These are phyloP conservation scores for Stylosanthes scabra DNA, from an alignment of 331 rosid species.

Conservation along the genomic window DNA sequence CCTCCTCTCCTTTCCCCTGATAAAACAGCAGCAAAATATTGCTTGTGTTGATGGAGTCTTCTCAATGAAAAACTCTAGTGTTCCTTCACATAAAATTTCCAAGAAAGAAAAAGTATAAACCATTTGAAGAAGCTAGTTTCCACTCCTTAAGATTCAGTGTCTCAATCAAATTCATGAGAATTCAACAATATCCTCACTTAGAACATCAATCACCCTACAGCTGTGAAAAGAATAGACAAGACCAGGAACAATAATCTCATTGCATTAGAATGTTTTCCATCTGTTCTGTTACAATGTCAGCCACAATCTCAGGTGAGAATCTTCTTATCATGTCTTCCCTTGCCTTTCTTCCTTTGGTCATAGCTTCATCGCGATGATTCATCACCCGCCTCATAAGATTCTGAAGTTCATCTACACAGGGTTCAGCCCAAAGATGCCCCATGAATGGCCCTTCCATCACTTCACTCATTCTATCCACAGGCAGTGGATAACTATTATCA, in stretches of 20 bases:
- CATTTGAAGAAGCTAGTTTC: conserved; percentile 2
- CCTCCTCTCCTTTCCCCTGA: background rate
- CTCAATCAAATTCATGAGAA: conserved; percentile 23
- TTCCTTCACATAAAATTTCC: background rate
- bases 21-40: conserved; percentile 22
- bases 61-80: conserved; percentile 26
- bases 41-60: conserved; percentile 22
- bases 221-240: conserved; percentile 2
- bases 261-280: conserved; percentile 46
- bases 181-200: conserved; percentile 20
- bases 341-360: conserved; percentile 61
- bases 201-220: conserved; percentile 33
- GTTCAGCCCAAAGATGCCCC: conserved; percentile 94
- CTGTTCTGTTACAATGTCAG: conserved; percentile 54
- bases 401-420: conserved; percentile 60
- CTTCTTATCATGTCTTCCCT: conserved; percentile 75
- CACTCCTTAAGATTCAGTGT: conserved; percentile 5
- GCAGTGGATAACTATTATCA: conserved; percentile 71
- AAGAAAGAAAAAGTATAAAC: conserved; percentile 9
- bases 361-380: conserved; percentile 58
- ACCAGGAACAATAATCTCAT: conserved; percentile 25
- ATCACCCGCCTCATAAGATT: conserved; percentile 66
- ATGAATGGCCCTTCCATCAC: conserved; percentile 78
- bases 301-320: conserved; percentile 74
- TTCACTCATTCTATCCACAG: conserved; percentile 70